Conservation (phyloP, 1,139 yeast species). For the Saccharomyces hybrid region DNA sequence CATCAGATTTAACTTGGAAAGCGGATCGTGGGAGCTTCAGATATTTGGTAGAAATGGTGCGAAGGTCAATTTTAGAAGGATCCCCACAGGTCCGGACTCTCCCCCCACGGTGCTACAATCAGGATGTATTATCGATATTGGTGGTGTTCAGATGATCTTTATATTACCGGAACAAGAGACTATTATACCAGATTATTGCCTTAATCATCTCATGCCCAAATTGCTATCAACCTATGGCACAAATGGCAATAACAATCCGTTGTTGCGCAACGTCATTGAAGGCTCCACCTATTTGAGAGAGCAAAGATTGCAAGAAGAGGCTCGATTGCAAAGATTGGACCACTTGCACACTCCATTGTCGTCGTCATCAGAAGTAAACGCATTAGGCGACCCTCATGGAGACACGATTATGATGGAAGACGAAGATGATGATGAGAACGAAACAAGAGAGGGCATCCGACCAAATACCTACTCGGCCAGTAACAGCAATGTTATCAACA, state of each 20-base stretch:
- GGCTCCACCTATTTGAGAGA: conserved; percentile 15
- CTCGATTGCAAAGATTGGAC: background rate
- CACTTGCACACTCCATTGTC: background rate
- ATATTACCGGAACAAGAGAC: conserved; percentile 86
- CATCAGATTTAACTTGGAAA: conserved; percentile 66
- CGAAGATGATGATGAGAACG: background rate
- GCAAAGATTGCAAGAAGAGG: conserved; percentile 6
- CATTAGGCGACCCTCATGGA: background rate
- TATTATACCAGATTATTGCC: conserved; percentile 43
- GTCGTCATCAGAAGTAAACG: background rate
- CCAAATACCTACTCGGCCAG: background rate
- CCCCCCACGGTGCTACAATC: conserved; percentile 51
- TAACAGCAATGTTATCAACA: background rate
- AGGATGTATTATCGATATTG: conserved; percentile 85
- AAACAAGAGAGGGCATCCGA: background rate
- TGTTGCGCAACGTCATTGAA: conserved; percentile 17
- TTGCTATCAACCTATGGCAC: conserved; percentile 23
- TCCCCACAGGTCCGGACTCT: conserved; percentile 38
- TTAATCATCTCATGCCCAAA: conserved; percentile 34
- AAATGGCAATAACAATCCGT: conserved; percentile 13
- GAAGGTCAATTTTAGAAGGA: conserved; percentile 67
- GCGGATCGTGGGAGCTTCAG: conserved; percentile 77
- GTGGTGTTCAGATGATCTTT: conserved; percentile 98
- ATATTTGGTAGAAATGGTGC: conserved; percentile 90
- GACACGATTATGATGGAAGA: background rate